These are phyloP conservation scores for Mycena vulgaris DNA, from an alignment of 768 basidiomycete genomes.

Conservation along the genomic window DNA sequence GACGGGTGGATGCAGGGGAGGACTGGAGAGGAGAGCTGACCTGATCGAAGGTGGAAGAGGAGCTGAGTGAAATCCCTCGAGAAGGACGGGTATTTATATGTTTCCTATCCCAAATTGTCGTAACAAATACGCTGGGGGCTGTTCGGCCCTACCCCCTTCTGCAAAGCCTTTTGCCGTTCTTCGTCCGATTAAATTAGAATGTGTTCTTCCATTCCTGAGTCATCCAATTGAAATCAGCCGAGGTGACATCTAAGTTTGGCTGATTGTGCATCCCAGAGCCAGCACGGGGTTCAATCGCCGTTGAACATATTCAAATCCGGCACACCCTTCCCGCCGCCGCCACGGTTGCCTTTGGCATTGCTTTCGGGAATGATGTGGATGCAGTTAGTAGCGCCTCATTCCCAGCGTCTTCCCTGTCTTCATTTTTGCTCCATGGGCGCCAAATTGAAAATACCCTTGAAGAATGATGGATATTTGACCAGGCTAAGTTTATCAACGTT, in stretches of 20 bases:
- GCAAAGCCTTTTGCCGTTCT: slow-evolving; percentile 12
- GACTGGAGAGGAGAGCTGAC: slow-evolving; percentile 3
- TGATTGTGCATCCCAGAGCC: slow-evolving; percentile 1
- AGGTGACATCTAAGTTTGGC: not conserved
- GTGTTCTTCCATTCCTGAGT: not conserved
- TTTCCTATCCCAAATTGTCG: slow-evolving; percentile 13
- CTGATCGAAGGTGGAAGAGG: slow-evolving; percentile 10
- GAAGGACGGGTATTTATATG: not conserved
- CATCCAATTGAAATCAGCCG: not conserved
- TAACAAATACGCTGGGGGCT: slow-evolving; percentile 10
- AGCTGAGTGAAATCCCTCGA: not conserved
- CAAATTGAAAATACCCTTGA: slow-evolving; percentile 7
- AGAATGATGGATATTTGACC: slow-evolving; percentile 13
- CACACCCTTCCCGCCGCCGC: not conserved
- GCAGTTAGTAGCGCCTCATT: slow-evolving; percentile 3
- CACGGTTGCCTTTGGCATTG: slow-evolving; percentile 1
- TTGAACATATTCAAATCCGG: slow-evolving; percentile 2
- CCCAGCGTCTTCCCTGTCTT: slow-evolving; percentile 7
- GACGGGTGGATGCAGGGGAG: not conserved
- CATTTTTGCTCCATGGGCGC: not conserved
- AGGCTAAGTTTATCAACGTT: slow-evolving; percentile 3
- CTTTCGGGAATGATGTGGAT: slow-evolving; percentile 4
- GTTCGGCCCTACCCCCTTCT: slow-evolving; percentile 11
- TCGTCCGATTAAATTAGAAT: not conserved
- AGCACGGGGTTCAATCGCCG: not conserved